phyloP scores from a whole-genome alignment of 2,329 filamentous ascomycete genomes.

The Aspergillus felis region DNA sequence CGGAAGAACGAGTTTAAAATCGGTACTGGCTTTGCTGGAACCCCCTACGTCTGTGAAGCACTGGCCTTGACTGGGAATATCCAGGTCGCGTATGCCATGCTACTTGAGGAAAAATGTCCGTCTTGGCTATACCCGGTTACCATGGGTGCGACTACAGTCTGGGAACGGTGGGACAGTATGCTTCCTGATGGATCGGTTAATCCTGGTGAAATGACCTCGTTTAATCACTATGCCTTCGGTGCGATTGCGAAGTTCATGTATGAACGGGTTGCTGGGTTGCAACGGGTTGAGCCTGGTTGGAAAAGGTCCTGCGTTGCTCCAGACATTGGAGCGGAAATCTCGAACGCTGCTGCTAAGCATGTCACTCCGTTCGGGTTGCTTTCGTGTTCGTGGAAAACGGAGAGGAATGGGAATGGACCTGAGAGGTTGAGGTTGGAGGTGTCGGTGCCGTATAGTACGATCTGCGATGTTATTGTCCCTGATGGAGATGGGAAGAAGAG shows the following conservation, averaged over 20 bases:
- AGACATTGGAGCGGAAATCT: not conserved
- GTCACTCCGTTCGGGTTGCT: too few relatives aligned
- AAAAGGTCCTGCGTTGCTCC: conserved; percentile 25
- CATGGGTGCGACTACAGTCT: conserved; percentile 42
- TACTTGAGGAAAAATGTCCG: conserved; percentile 16
- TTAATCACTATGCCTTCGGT: conserved; percentile 43
- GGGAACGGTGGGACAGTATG: conserved; percentile 45
- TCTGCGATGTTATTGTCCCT: too few relatives aligned
- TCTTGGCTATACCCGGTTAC: conserved; percentile 40
- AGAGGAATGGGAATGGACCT: too few relatives aligned
- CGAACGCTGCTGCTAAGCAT: too few relatives aligned
- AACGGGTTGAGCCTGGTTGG: conserved; percentile 28
- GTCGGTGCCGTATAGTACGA: too few relatives aligned
- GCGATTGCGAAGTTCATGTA: conserved; percentile 40
- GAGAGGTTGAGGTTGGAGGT: too few relatives aligned
- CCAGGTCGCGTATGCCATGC: too few relatives aligned
- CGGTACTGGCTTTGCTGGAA: conserved; percentile 29
- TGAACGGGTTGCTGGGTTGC: conserved; percentile 21
- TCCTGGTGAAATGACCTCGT: conserved; percentile 41
- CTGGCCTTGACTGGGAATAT: too few relatives aligned
- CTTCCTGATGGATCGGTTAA: conserved; percentile 37
- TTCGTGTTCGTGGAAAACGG: too few relatives aligned
- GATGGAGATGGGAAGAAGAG: too few relatives aligned
- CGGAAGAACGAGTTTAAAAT: conserved; percentile 22
- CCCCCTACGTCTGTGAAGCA: not conserved